Evolutionary conservation across 306 rosid species (phyloP).

Genomic region (Luffa acutangula): DNA sequence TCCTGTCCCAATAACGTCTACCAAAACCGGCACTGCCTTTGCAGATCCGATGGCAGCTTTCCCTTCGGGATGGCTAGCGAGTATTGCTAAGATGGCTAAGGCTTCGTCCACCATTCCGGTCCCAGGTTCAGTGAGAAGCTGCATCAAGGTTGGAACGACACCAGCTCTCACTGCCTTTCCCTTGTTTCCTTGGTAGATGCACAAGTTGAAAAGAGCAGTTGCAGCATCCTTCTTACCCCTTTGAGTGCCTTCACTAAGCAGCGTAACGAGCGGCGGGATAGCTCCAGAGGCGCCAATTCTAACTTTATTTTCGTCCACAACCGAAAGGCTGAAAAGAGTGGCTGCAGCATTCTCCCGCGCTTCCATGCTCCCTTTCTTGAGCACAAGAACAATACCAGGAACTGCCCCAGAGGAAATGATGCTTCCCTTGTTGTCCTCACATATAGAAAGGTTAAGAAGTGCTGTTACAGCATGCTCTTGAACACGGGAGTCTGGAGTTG

Average conservation of each 20-base stretch:
- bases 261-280: constrained; percentile 75
- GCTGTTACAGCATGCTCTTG: constrained; percentile 99
- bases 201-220: constrained; percentile 89
- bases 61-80: constrained; percentile 90
- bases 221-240: constrained; percentile 99
- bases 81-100: constrained; percentile 83
- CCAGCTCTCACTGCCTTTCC: constrained; percentile 96
- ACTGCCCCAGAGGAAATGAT: constrained; percentile 74
- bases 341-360: constrained; percentile 99
- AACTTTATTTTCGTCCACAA: constrained; percentile 78
- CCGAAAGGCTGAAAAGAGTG: constrained; percentile 98
- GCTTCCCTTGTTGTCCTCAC: constrained; percentile 84
- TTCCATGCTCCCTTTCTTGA: constrained; percentile 94
- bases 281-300: constrained; percentile 84
- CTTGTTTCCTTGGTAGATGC: constrained; percentile 95
- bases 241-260: constrained; percentile 85
- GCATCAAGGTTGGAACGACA: constrained; percentile 81
- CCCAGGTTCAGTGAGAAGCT: constrained; percentile 63
- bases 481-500: constrained; percentile 71
- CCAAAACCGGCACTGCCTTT: constrained; percentile 82
- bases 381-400: constrained; percentile 90
- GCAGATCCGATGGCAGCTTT: constrained; percentile 70
- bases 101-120: constrained; percentile 99
- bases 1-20: constrained; percentile 67
- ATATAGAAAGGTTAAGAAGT: constrained; percentile 90